A percentile compares a stretch with the other conserved stretches of the same genome.
phyloP scores from a whole-genome alignment of 345 rosid species.

The Moringa oleifera region DNA sequence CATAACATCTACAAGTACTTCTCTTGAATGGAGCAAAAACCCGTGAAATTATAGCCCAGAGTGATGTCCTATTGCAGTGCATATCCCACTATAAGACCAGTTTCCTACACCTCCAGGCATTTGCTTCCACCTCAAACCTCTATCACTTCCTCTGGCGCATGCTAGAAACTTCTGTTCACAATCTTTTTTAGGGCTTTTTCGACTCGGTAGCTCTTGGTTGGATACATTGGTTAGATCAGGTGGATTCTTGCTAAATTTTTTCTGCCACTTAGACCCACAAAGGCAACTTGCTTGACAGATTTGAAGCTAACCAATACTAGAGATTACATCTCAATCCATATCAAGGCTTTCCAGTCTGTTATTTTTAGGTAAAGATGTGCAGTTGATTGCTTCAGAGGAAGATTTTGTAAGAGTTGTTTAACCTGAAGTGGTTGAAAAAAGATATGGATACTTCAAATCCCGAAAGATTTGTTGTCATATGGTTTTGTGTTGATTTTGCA shows the following conservation, averaged over 20 bases:
- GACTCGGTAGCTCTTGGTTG: neutral
- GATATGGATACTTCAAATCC: neutral
- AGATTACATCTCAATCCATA: neutral
- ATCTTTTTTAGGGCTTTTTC: neutral
- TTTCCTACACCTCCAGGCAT: no score
- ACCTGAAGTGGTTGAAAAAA: neutral
- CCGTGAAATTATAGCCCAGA: neutral
- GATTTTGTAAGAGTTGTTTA: neutral
- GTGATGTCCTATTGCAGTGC: neutral
- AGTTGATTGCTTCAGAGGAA: neutral
- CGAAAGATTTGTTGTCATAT: conserved; percentile 3
- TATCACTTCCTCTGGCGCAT: neutral
- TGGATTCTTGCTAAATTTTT: no score
- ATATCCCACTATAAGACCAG: neutral
- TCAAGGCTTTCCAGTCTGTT: neutral
- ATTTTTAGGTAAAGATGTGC: neutral
- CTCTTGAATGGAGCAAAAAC: neutral
- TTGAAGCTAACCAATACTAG: neutral
- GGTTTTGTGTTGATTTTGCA: conserved; percentile 22
- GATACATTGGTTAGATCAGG: neutral
- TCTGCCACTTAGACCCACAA: neutral
- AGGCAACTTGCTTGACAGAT: neutral
- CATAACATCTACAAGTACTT: no score
- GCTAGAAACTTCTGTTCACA: neutral
- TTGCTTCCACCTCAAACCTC: no score